Conservation (phyloP, 495 filamentous ascomycete genomes). For the Penicillium cosmopolitanum region DNA sequence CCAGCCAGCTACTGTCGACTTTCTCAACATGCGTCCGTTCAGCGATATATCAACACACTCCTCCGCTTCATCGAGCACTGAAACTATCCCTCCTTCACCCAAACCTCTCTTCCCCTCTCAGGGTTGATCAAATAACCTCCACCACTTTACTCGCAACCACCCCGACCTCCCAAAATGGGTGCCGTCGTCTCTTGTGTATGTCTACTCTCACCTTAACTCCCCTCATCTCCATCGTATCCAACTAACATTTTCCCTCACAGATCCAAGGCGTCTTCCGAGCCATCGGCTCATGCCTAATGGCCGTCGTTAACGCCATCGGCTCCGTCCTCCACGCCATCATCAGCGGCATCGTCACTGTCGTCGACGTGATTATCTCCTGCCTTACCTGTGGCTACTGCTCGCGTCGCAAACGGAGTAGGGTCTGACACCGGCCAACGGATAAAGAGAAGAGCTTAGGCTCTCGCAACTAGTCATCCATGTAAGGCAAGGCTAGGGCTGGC, state of each 20-base stretch:
- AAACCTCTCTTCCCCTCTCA: conserved; percentile 17
- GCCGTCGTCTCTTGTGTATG: conserved; percentile 95
- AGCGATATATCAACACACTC: conserved; percentile 36
- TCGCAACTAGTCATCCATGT: no score
- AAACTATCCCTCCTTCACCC: conserved; percentile 21
- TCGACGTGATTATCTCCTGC: conserved; percentile 85
- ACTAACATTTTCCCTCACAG: conserved; percentile 50
- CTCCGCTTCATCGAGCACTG: conserved; percentile 36
- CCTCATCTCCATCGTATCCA: background rate
- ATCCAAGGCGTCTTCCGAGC: conserved; percentile 77
- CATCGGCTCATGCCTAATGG: conserved; percentile 83
- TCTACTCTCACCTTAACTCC: conserved; percentile 26
- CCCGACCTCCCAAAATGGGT: conserved; percentile 69
- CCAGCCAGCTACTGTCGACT: conserved; percentile 6
- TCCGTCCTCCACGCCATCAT: conserved; percentile 77
- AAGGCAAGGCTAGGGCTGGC: no score
- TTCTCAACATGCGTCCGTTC: conserved; percentile 38
- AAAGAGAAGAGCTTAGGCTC: no score
- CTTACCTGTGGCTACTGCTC: conserved; percentile 76
- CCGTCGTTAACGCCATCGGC: conserved; percentile 80
- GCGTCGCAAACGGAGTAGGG: conserved; percentile 35
- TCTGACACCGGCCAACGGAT: conserved; percentile 14
- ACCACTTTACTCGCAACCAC: background rate
- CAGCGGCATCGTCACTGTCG: conserved; percentile 74
- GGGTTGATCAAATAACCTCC: background rate